Base-by-base conservation (phyloP, 73 alveolate species). In the Stentor roeselii region DNA sequence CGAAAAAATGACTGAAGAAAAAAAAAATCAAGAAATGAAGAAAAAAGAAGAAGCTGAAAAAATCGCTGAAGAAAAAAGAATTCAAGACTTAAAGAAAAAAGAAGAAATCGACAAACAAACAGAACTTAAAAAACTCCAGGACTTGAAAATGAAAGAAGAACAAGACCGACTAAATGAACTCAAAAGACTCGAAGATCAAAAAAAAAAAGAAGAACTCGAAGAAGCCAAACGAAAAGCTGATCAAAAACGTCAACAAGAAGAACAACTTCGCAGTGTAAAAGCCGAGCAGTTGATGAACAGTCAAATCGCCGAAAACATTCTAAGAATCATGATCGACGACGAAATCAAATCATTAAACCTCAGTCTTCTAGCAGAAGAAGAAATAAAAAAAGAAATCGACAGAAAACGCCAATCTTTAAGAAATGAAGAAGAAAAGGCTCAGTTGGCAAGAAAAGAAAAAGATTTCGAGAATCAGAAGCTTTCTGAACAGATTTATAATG, bases 161-260 rank as follows among this genome's bases (percentile, higher is more conserved):
- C 1, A n/a, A 0, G 74, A 1, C 27, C 35, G 35, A 58, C 35
- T 21, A 58, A 58, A 58, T 58, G 74, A 58, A 58, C 15, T n/a
- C 15, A 67, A 67, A 67, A 67, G 80, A 67, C 37, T 67, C 2
- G 41, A 67, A 67, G 80, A 21, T 30, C 21, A 2, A 36, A 58
- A 58, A 31, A 58, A 58, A 58, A 31, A n/a, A 21, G 74, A 58
- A 58, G 74, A 58, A 58, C 35, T 21, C 2, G 27, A 58, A 58
- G 27, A 21, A 21, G 15, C 74, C 74, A 58, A 58, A 2, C 3
- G 27, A 31, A n/a, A 21, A 1, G 15, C 74, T 58, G 74, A 58
- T 58, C 74, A 58, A 58, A 58, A n/a, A 58, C 74, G 27, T 58
- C 35, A 58, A 58, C 35, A 58, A 58, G 74, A 58, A 58, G 74